Conservation (phyloP, 352 stramenopile genomes). For the Phytophthora chlamydospora region DNA sequence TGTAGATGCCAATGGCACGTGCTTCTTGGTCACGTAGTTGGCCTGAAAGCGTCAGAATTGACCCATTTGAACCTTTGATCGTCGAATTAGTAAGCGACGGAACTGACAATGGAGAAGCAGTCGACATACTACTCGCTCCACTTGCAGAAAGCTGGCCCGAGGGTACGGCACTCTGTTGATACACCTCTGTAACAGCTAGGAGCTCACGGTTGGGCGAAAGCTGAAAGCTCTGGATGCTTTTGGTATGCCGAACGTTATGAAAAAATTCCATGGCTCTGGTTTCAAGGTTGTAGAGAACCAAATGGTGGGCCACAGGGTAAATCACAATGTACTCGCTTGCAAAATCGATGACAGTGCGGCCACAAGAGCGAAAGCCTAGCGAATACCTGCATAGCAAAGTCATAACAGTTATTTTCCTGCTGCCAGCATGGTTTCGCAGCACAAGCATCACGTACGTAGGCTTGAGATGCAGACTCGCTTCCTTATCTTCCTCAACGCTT, state of each 20-base stretch:
- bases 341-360: slow-evolving; percentile 60
- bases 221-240: slow-evolving; percentile 69
- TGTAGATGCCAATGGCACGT: slow-evolving; percentile 74
- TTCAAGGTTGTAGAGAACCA: slow-evolving; percentile 69
- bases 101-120: slow-evolving; percentile 1
- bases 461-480: slow-evolving; percentile 44
- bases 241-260: slow-evolving; percentile 55
- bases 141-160: slow-evolving; percentile 2
- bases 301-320: slow-evolving; percentile 72
- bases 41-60: slow-evolving; percentile 3
- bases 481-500: slow-evolving; percentile 38
- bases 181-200: slow-evolving; percentile 68
- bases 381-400: slow-evolving; percentile 42
- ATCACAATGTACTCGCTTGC: slow-evolving; percentile 58
- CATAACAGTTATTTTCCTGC: neutral
- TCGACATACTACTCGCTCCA: neutral
- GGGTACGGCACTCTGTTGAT: slow-evolving; percentile 21
- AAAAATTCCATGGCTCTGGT: slow-evolving; percentile 75
- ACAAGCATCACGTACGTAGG: slow-evolving; percentile 35
- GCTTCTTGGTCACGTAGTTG: slow-evolving; percentile 46
- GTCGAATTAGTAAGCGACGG: slow-evolving; percentile 2
- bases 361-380: slow-evolving; percentile 48
- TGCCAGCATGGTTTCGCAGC: no score
- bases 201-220: slow-evolving; percentile 74
- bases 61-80: slow-evolving; percentile 9